phyloP scores from a whole-genome alignment of 1,139 yeast genomes.

The Magnusiomyces ingens region DNA sequence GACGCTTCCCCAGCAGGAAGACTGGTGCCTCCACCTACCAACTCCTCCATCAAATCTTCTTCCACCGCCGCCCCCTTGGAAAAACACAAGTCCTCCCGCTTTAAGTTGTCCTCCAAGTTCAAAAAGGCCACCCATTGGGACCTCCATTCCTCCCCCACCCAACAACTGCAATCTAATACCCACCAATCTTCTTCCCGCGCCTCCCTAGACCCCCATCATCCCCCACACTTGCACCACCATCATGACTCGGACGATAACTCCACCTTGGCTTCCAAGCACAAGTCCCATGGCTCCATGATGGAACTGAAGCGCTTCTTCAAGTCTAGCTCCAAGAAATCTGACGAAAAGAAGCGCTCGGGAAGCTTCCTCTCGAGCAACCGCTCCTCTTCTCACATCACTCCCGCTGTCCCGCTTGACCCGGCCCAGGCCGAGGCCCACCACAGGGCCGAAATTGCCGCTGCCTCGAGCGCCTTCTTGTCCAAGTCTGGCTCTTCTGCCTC shows the following conservation, averaged over 20 bases:
- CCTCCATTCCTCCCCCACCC: conserved; percentile 3
- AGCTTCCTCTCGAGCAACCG: neutral
- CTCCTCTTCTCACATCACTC: conserved; percentile 6
- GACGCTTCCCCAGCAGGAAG: conserved; percentile 25
- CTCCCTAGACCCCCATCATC: conserved; percentile 11
- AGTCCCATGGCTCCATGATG: conserved; percentile 33
- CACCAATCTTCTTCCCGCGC: neutral
- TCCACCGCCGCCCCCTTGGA: conserved; percentile 6
- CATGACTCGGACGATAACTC: conserved; percentile 15
- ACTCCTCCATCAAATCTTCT: conserved; percentile 9
- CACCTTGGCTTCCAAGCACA: conserved; percentile 14
- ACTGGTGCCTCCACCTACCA: conserved; percentile 26
- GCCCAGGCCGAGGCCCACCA: conserved; percentile 12
- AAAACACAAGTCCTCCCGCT: conserved; percentile 11
- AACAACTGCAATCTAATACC: no score
- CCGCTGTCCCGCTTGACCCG: conserved; percentile 7
- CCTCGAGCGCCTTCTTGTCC: no score
- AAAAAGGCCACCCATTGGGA: conserved; percentile 13
- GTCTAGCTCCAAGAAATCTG: conserved; percentile 15
- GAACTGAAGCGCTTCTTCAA: conserved; percentile 38
- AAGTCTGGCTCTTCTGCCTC: conserved; percentile 15
- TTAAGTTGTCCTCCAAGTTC: conserved; percentile 11
- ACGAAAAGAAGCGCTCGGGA: neutral
- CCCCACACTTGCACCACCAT: conserved; percentile 1
- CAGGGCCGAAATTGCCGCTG: conserved; percentile 14